Evolutionary conservation across 108 stramenopile species (phyloP), one percentile per base, ranked within the genome.

Genomic region (Pelagomonas calceolata): DNA sequence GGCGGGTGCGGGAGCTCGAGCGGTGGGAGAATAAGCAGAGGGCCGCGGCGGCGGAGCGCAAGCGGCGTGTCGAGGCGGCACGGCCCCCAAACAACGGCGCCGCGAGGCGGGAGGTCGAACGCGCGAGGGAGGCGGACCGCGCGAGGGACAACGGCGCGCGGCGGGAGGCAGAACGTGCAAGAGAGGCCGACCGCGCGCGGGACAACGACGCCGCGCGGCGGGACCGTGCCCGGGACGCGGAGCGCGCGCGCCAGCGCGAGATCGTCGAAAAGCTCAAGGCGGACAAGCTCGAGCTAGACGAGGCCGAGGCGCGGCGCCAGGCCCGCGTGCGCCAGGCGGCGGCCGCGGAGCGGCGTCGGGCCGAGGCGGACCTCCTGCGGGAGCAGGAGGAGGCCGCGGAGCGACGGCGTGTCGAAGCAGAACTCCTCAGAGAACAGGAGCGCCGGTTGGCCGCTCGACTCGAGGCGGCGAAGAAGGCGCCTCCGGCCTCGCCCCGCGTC

Each of bases 261-360:
- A 46, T 63, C 37, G 16, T 71, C 70, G 64, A 64, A 0, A 33
- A 64, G 45, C 64, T 71, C n/a, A 18, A 36, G 12, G 18, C 64
- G 64, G 70, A 71, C 70, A 71, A 71, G 70, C 64, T n/a, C 29
- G 26, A 10, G 5, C 70, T 71, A 0, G 63, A 71, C 35, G 5
- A 16, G 32, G 34, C 34, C 35, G 29, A 26, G 26, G 70, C 51
- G 51, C 51, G 60, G 30, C 69, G 34, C 17, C 32, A 32, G 15
- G 30, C 32, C 15, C 7, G 34, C 34, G 15, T 1, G 15, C 66
- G 15, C 66, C 32, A 66, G 30, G 34, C 33, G 18, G 66, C 32
- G 34, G 17, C 0, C 34, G 66, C 16, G 34, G 15, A 33, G 32
- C 32, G 1, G 39, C 39, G 39, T 12, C 9, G 12, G 39, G 9